phyloP scores from a whole-genome alignment of 176 grass and related monocot genomes.

The Avena eriantha region DNA sequence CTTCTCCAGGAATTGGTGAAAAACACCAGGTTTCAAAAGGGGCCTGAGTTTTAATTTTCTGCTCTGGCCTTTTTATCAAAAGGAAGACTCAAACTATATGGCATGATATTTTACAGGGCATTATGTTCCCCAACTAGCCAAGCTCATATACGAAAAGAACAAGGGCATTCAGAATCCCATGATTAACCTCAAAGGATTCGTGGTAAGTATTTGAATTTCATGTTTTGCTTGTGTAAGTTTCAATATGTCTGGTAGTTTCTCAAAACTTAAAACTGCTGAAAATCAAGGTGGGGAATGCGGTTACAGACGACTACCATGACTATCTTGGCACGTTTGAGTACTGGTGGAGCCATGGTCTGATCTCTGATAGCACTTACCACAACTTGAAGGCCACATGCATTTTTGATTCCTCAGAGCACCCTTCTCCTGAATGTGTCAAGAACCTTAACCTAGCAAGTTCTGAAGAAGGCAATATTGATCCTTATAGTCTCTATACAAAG shows the following conservation, averaged over 20 bases:
- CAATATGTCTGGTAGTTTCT: conserved; percentile 27
- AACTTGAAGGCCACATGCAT: conserved; percentile 76
- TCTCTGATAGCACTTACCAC: conserved; percentile 87
- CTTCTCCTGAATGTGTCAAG: conserved; percentile 83
- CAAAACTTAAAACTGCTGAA: conserved; percentile 24
- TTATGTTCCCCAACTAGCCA: conserved; percentile 91
- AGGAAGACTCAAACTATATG: conserved; percentile 20
- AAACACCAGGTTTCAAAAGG: no score
- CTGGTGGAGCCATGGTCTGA: conserved; percentile 96
- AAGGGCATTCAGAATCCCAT: conserved; percentile 64
- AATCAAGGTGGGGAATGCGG: conserved; percentile 88
- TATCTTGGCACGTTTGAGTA: conserved; percentile 97
- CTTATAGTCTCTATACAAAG: conserved; percentile 81
- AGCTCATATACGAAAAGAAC: conserved; percentile 68
- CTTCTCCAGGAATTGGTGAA: no score
- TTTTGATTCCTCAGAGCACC: conserved; percentile 71
- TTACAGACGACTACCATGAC: conserved; percentile 93
- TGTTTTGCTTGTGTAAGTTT: conserved; percentile 19
- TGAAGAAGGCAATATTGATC: conserved; percentile 95
- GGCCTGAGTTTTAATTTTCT: conserved; percentile 11
- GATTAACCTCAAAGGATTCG: conserved; percentile 91
- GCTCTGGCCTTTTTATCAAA: not conserved
- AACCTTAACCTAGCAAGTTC: conserved; percentile 71
- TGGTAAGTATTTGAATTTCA: conserved; percentile 57
- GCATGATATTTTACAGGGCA: conserved; percentile 60